Conservation (phyloP, 805 yeast species). For the Ogataea henricii region DNA sequence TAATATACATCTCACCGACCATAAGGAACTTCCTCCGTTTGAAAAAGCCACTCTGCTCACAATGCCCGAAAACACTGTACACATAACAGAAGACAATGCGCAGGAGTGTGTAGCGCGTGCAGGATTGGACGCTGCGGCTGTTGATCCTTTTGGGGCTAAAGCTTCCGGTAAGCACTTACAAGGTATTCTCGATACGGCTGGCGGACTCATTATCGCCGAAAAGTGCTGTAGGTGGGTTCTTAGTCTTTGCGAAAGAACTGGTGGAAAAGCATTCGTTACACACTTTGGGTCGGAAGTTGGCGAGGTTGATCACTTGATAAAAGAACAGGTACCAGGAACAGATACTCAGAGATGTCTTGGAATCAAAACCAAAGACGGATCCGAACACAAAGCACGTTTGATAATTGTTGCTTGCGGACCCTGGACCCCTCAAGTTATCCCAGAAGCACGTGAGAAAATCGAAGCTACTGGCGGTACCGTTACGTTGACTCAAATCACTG, state of each 20-base stretch:
- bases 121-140: not conserved
- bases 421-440: constrained; percentile 1
- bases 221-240: constrained; percentile 6
- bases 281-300: not conserved
- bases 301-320: not conserved
- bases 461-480: constrained; percentile 5
- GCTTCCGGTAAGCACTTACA: not conserved
- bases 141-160: constrained; percentile 1
- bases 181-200: constrained; percentile 1
- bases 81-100: not conserved
- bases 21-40: not conserved
- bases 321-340: not conserved
- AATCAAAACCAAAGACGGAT: not conserved
- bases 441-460: constrained; percentile 1
- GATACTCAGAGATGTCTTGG: not conserved
- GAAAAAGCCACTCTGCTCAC: not conserved
- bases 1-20: constrained; percentile 1
- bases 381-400: not conserved
- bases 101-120: not conserved
- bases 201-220: constrained; percentile 5
- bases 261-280: not conserved
- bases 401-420: constrained; percentile 4
- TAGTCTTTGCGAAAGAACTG: not conserved
- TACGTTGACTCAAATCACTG: constrained; percentile 2
- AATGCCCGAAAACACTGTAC: not conserved